These are phyloP conservation scores for Aegilops speltoides DNA, from an alignment of 176 grass and related monocot genomes.

Conservation along the genomic window DNA sequence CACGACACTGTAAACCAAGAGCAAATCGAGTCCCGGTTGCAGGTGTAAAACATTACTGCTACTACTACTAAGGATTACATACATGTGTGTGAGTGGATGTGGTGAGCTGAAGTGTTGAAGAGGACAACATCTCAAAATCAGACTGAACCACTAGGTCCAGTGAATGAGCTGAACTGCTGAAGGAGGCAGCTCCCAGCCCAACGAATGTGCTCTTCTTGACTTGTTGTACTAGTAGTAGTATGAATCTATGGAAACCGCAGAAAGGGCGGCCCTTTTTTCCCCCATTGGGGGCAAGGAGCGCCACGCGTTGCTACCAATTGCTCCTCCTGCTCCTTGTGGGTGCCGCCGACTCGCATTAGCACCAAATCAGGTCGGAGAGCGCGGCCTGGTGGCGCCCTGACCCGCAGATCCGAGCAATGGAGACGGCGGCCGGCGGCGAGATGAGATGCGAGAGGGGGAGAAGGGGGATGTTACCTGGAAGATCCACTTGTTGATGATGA, in stretches of 20 bases:
- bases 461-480: slow-evolving; percentile 55
- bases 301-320: background rate
- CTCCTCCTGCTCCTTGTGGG: background rate
- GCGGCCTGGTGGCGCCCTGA: no score
- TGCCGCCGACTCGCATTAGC: background rate
- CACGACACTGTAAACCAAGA: background rate
- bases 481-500: slow-evolving; percentile 99
- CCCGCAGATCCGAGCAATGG: slow-evolving; percentile 25
- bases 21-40: background rate
- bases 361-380: background rate
- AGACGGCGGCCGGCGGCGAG: background rate
- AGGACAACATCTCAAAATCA: no score
- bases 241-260: background rate
- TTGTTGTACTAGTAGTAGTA: background rate
- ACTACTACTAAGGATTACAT: background rate
- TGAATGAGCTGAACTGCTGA: background rate
- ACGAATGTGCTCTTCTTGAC: background rate
- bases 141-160: background rate
- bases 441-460: background rate
- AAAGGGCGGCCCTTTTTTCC: background rate
- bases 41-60: background rate
- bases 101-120: no score
- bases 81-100: no score
- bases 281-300: background rate
- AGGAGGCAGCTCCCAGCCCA: background rate